These are phyloP conservation scores for Candolleomyces aberdarensis DNA, from an alignment of 768 basidiomycete genomes.

Conservation along the genomic window DNA sequence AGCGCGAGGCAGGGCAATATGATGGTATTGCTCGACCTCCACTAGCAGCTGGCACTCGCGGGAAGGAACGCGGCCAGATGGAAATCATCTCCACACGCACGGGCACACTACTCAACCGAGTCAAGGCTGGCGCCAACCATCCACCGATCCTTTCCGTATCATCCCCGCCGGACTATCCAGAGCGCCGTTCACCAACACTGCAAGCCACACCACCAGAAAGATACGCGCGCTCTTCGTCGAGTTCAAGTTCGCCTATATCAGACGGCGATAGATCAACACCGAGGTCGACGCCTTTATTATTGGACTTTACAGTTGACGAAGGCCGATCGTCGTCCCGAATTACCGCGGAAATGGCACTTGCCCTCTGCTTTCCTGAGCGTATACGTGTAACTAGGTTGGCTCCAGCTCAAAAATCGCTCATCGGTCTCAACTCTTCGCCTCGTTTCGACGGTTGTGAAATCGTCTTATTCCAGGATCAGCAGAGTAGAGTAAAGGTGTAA, in stretches of 20 bases:
- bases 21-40: background rate
- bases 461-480: no score
- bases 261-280: background rate
- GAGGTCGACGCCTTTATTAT: no score
- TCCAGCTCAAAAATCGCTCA: no score
- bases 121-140: background rate
- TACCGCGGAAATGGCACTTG: no score
- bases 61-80: background rate
- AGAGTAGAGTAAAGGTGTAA: no score
- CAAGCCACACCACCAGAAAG: background rate
- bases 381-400: no score
- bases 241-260: background rate
- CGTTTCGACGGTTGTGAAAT: no score
- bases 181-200: background rate
- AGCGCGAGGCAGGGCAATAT: background rate
- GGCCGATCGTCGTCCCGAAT: no score
- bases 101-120: background rate
- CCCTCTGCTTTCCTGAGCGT: no score
- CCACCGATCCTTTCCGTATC: conserved; percentile 1
- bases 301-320: no score
- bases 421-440: no score
- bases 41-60: background rate
- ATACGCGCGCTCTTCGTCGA: background rate
- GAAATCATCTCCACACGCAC: conserved; percentile 1
- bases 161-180: conserved; percentile 7